Conservation (phyloP, 2,329 filamentous ascomycete species). For the Colletotrichum liaoningense region DNA sequence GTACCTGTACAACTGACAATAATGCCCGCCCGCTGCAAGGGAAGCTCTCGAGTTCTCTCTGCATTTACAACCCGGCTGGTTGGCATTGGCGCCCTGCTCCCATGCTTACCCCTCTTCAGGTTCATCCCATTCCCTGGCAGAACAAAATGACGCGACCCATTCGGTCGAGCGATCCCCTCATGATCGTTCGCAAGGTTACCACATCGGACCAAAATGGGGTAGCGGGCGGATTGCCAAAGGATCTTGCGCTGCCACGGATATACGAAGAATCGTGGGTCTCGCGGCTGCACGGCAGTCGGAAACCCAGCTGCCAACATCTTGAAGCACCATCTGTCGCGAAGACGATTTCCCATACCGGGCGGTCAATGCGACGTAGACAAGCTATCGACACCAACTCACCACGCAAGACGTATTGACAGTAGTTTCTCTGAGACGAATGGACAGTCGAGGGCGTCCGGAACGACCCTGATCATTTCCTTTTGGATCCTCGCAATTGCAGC, state of each 20-base stretch:
- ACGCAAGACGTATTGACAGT: not conserved
- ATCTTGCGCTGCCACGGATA: conserved; percentile 27
- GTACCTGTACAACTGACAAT: not conserved
- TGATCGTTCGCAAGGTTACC: conserved; percentile 29
- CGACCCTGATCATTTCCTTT: conserved; percentile 30
- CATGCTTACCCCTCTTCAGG: conserved; percentile 19
- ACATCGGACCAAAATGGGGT: conserved; percentile 19
- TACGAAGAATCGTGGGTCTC: conserved; percentile 20
- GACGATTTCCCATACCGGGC: not conserved
- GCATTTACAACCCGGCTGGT: conserved; percentile 1
- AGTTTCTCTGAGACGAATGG: not conserved
- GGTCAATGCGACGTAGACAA: conserved; percentile 18
- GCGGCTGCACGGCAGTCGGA: conserved; percentile 21
- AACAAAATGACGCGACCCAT: conserved; percentile 31
- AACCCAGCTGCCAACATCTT: conserved; percentile 16
- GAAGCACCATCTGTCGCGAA: conserved; percentile 9
- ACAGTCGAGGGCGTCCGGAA: not conserved
- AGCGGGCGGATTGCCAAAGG: conserved; percentile 25
- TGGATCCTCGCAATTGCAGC: not conserved
- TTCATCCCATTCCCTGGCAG: conserved; percentile 27
- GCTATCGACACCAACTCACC: not conserved
- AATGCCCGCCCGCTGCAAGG: not conserved
- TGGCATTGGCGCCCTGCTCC: conserved; percentile 25
- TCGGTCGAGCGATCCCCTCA: conserved; percentile 29
- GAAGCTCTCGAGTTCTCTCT: not conserved